Conservation (phyloP, 2,329 filamentous ascomycete species). For the Trichoderma arundinaceum region DNA sequence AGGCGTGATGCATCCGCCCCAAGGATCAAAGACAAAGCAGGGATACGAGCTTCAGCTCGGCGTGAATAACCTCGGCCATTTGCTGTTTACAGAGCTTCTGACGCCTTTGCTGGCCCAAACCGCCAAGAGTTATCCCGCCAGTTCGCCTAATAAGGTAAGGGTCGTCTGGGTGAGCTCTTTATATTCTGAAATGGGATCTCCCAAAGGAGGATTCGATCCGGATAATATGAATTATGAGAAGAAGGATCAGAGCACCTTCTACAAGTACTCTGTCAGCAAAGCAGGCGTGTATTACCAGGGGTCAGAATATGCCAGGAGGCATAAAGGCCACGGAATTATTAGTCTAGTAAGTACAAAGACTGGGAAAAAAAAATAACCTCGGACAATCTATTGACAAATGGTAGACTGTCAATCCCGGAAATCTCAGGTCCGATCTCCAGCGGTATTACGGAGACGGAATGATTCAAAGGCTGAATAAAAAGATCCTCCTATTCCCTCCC, state of each 20-base stretch:
- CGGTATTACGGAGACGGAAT: conserved; percentile 33
- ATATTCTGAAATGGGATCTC: conserved; percentile 15
- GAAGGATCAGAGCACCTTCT: conserved; percentile 33
- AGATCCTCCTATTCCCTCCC: not conserved
- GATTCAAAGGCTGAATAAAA: not conserved
- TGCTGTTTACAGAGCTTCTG: conserved; percentile 48
- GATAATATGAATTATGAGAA: conserved; percentile 24
- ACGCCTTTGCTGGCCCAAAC: conserved; percentile 45
- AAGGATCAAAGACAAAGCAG: conserved; percentile 38
- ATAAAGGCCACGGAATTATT: conserved; percentile 41
- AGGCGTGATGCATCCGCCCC: conserved; percentile 48
- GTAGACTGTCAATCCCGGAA: conserved; percentile 47
- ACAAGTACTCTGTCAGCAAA: conserved; percentile 41
- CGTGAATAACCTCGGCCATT: conserved; percentile 49
- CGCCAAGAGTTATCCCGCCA: conserved; percentile 39
- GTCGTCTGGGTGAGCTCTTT: conserved; percentile 45
- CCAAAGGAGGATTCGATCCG: conserved; percentile 14
- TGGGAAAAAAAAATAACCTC: not conserved
- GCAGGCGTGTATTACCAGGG: conserved; percentile 43
- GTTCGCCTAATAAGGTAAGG: conserved; percentile 37
- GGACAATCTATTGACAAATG: not conserved
- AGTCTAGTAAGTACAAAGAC: conserved; percentile 32
- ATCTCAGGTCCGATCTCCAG: conserved; percentile 47
- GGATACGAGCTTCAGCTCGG: conserved; percentile 49
- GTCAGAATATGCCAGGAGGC: conserved; percentile 40